These are phyloP conservation scores for Salix exigua DNA, from an alignment of 345 rosid genomes.

Conservation along the genomic window DNA sequence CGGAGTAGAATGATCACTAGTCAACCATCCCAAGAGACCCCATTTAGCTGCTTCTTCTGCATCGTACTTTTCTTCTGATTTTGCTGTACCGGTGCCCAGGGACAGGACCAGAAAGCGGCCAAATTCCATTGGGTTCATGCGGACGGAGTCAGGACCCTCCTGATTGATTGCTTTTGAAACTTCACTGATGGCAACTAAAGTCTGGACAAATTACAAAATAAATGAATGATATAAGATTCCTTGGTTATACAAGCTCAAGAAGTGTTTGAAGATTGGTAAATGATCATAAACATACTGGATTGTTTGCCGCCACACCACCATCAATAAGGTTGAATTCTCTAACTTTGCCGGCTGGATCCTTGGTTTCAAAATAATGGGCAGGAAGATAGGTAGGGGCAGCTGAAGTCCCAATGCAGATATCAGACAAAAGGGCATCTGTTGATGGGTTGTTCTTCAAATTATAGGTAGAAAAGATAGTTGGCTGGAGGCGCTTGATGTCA, in stretches of 20 bases:
- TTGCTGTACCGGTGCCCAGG: slow-evolving; percentile 50
- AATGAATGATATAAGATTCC: too few relatives aligned
- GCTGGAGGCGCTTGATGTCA: too few relatives aligned
- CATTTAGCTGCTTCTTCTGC: slow-evolving; percentile 52
- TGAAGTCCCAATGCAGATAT: slow-evolving; percentile 58
- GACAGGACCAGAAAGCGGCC: slow-evolving; percentile 53
- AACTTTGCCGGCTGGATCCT: slow-evolving; percentile 26
- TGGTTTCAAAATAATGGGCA: slow-evolving; percentile 37
- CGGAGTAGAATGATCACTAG: slow-evolving; percentile 43
- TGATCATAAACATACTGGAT: too few relatives aligned
- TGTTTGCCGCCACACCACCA: too few relatives aligned
- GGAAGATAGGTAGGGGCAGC: slow-evolving; percentile 73
- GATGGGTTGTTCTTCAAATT: too few relatives aligned
- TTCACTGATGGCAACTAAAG: too few relatives aligned
- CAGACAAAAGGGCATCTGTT: slow-evolving; percentile 28
- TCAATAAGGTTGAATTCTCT: too few relatives aligned
- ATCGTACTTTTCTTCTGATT: slow-evolving; percentile 31
- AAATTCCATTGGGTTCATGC: slow-evolving; percentile 45
- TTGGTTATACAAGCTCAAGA: too few relatives aligned
- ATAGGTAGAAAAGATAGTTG: too few relatives aligned
- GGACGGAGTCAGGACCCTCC: slow-evolving; percentile 36
- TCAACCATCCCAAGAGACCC: slow-evolving; percentile 67
- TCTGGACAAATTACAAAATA: too few relatives aligned
- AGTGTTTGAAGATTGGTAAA: too few relatives aligned
- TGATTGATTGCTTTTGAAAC: slow-evolving; percentile 43